These are phyloP conservation scores for Sechiopsis laciniata DNA, from an alignment of 306 rosid genomes.

Conservation along the genomic window DNA sequence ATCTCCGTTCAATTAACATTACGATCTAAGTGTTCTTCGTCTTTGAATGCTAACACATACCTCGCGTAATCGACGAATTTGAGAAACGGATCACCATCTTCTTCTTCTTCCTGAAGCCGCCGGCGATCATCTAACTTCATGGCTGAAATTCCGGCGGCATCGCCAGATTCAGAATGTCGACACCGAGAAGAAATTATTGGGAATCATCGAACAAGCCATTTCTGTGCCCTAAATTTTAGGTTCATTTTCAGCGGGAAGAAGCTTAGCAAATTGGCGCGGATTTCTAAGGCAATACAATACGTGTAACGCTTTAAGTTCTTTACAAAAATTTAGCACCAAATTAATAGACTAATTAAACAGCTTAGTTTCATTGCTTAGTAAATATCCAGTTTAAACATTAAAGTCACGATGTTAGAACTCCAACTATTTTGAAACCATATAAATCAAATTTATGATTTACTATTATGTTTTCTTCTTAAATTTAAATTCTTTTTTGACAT, in stretches of 20 bases:
- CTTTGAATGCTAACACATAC: conserved; percentile 45
- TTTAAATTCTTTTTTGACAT: no score
- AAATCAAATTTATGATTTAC: no score
- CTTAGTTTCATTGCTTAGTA: no score
- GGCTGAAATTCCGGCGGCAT: conserved; percentile 24
- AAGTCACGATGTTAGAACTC: no score
- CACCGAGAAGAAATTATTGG: not conserved
- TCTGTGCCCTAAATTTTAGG: not conserved
- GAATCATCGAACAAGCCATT: not conserved
- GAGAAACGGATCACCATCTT: conserved; percentile 62
- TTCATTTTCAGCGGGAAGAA: conserved; percentile 14
- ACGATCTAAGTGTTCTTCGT: conserved; percentile 30
- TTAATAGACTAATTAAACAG: no score
- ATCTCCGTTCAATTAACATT: conserved; percentile 29
- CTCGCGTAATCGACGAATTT: conserved; percentile 61
- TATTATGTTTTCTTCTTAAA: no score
- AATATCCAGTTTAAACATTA: no score
- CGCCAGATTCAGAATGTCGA: not conserved
- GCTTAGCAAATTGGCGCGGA: not conserved
- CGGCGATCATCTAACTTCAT: conserved; percentile 45
- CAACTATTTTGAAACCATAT: no score
- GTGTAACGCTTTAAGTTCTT: no score
- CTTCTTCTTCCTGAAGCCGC: conserved; percentile 24
- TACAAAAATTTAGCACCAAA: no score
- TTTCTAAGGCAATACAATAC: not conserved